phyloP scores from a whole-genome alignment of 306 rosid genomes.

The Astragalus membranaceus region DNA sequence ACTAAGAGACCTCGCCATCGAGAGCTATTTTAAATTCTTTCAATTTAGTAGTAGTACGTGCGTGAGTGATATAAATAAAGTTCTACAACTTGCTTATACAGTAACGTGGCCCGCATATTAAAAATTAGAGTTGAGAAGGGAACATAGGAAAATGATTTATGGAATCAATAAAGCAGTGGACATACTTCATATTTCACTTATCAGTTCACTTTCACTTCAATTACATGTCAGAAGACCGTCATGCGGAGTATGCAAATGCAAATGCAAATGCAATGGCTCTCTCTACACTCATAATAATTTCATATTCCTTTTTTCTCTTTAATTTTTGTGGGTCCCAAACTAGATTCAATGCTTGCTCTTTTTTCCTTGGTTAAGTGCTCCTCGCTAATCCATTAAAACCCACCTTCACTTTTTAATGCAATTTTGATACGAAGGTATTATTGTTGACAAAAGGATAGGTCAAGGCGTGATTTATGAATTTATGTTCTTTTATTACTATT shows the following conservation, averaged over 20 bases:
- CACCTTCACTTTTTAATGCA: too few relatives aligned
- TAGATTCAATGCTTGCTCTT: background rate
- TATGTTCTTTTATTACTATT: background rate
- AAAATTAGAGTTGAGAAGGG: background rate
- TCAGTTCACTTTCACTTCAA: background rate
- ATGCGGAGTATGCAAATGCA: background rate
- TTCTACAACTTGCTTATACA: background rate
- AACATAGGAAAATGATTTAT: background rate
- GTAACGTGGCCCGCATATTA: background rate
- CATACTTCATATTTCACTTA: background rate
- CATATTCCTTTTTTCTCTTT: background rate
- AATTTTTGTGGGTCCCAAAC: background rate
- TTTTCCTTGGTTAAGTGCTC: background rate
- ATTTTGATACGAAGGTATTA: too few relatives aligned
- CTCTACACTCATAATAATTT: background rate
- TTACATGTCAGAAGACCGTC: constrained; percentile 7
- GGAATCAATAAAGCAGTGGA: background rate
- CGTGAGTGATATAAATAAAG: background rate
- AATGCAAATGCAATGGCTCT: background rate
- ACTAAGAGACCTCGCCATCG: too few relatives aligned
- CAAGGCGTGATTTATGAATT: too few relatives aligned
- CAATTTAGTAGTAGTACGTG: background rate
- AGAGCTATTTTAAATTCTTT: background rate
- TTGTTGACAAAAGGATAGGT: too few relatives aligned
- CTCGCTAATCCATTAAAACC: too few relatives aligned